Percentiles rank a stretch among this genome's conserved stretches.
These are phyloP conservation scores for Aspergillus funiculosus DNA, from an alignment of 495 filamentous ascomycete genomes.

Conservation along the genomic window DNA sequence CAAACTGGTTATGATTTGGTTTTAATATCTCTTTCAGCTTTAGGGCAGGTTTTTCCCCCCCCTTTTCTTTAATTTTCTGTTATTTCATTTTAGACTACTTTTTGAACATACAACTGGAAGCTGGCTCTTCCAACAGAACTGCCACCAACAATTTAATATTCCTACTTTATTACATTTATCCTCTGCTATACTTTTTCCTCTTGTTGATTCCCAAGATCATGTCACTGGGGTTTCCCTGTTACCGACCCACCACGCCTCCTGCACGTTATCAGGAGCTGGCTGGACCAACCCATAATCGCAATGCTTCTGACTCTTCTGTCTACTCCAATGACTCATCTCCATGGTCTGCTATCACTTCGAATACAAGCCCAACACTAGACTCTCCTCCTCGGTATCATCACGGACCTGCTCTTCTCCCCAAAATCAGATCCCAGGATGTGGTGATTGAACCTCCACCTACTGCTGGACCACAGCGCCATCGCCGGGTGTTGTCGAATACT, in stretches of 20 bases:
- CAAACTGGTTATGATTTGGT: conserved; percentile 13
- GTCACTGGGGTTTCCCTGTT: conserved; percentile 42
- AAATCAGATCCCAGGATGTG: conserved; percentile 82
- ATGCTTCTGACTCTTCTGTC: conserved; percentile 43
- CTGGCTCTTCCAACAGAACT: conserved; percentile 20
- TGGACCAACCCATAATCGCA: conserved; percentile 38
- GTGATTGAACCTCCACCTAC: conserved; percentile 51
- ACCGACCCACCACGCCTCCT: conserved; percentile 46
- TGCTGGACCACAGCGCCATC: conserved; percentile 42
- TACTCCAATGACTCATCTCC: conserved; percentile 71
- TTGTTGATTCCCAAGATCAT: conserved; percentile 27
- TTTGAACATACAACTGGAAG: conserved; percentile 19
- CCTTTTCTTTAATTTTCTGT: conserved; percentile 1
- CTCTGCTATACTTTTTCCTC: background rate
- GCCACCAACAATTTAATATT: background rate
- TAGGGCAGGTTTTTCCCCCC: conserved; percentile 6
- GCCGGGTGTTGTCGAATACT: conserved; percentile 52
- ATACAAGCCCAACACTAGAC: conserved; percentile 62
- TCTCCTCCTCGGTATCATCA: conserved; percentile 69
- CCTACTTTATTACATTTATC: background rate
- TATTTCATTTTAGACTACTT: conserved; percentile 3
- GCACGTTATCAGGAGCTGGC: conserved; percentile 29
- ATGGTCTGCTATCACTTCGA: conserved; percentile 64
- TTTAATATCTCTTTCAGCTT: conserved; percentile 15
- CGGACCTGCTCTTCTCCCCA: conserved; percentile 78